phyloP scores from a whole-genome alignment of 208 protist species.

The Angomonas ambiguus region DNA sequence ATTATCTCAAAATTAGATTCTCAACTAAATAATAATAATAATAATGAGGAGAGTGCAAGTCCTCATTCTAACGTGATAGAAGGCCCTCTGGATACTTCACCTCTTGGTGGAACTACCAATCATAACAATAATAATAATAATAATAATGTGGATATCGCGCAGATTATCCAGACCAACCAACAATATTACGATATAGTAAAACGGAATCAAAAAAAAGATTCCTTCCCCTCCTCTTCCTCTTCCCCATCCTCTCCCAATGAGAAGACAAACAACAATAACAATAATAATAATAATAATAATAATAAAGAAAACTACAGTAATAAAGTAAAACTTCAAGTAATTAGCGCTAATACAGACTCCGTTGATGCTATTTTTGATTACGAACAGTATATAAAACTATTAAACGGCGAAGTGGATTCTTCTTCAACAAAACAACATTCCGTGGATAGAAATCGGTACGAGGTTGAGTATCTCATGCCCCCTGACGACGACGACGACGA shows the following conservation, averaged over 20 bases:
- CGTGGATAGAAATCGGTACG: too few relatives aligned
- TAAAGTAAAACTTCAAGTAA: background rate
- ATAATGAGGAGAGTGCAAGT: background rate
- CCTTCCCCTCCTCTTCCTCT: background rate
- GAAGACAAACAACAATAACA: background rate
- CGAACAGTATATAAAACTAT: conserved; percentile 38
- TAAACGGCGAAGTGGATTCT: conserved; percentile 9
- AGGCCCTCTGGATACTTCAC: too few relatives aligned
- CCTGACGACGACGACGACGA: background rate
- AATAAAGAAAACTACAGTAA: background rate
- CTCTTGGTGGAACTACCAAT: too few relatives aligned
- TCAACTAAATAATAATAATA: conserved; percentile 7
- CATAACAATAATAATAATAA: background rate
- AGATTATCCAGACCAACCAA: background rate
- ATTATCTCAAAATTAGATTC: background rate
- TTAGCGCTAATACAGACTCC: conserved; percentile 18
- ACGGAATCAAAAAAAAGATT: too few relatives aligned
- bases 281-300: conserved; percentile 10
- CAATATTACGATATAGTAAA: background rate
- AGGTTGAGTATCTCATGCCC: background rate
- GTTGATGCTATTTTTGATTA: conserved; percentile 86
- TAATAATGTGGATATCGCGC: background rate
- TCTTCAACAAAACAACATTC: background rate
- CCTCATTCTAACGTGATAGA: too few relatives aligned
- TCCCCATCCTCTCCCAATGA: background rate